Conservation (phyloP, 2,329 filamentous ascomycete genomes). For the Trichoderma cornu-damae region DNA sequence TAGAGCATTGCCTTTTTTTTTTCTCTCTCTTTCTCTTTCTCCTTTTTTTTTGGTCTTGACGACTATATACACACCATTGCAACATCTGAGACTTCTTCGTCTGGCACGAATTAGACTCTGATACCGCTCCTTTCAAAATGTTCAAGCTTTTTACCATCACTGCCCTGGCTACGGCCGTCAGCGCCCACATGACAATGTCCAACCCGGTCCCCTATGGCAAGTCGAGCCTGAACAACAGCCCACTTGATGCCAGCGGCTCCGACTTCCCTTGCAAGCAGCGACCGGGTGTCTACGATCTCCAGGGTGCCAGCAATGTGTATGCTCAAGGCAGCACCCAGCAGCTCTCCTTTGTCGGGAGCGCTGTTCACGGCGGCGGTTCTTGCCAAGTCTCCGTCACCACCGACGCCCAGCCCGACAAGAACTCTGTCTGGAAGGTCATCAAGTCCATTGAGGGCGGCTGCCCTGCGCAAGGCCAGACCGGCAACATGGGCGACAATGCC, state of each 20-base stretch:
- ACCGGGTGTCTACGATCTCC: constrained; percentile 40
- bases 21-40: too few species aligned
- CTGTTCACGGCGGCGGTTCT: constrained; percentile 84
- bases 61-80: constrained; percentile 27
- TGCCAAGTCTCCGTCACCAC: constrained; percentile 87
- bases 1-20: not conserved
- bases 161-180: constrained; percentile 55
- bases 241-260: constrained; percentile 53
- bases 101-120: constrained; percentile 27
- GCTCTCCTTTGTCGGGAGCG: constrained; percentile 64
- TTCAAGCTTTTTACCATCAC: constrained; percentile 45
- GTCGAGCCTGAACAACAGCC: constrained; percentile 50
- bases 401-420: constrained; percentile 61
- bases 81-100: constrained; percentile 26
- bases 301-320: constrained; percentile 53
- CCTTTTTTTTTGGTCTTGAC: constrained; percentile 24
- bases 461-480: constrained; percentile 53
- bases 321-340: constrained; percentile 38
- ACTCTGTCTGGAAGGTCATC: constrained; percentile 80
- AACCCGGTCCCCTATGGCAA: constrained; percentile 59
- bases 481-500: constrained; percentile 53
- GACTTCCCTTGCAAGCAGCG: constrained; percentile 81
- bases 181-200: constrained; percentile 72
- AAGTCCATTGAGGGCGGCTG: constrained; percentile 84
- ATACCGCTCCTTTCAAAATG: constrained; percentile 41